Conservation (phyloP, 2,329 filamentous ascomycete species). For the Aschersonia sp. region DNA sequence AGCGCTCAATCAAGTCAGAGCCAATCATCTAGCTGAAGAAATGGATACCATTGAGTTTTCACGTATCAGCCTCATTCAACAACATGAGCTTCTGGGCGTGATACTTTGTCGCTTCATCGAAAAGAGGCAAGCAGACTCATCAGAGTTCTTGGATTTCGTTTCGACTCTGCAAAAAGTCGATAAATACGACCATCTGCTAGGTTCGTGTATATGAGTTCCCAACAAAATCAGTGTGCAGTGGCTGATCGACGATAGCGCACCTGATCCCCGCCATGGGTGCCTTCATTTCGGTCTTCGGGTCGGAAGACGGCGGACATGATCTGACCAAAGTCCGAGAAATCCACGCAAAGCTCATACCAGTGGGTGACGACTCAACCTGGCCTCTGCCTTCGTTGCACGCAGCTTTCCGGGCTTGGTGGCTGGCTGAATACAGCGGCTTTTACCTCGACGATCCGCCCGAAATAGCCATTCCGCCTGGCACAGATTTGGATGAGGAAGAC, state of each 20-base stretch:
- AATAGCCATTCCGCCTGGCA: constrained; percentile 38
- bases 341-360: constrained; percentile 52
- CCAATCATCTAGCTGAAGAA: constrained; percentile 40
- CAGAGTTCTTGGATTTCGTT: constrained; percentile 64
- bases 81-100: constrained; percentile 80
- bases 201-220: constrained; percentile 17
- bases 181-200: constrained; percentile 54
- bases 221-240: too few relatives aligned
- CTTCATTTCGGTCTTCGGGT: constrained; percentile 66
- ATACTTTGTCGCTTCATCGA: constrained; percentile 69
- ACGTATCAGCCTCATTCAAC: constrained; percentile 63
- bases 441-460: constrained; percentile 61
- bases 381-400: constrained; percentile 62
- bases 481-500: constrained; percentile 55
- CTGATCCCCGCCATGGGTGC: constrained; percentile 67
- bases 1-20: constrained; percentile 53
- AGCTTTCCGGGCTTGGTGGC: constrained; percentile 70
- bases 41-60: constrained; percentile 72
- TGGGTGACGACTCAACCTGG: constrained; percentile 57
- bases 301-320: constrained; percentile 54
- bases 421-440: constrained; percentile 84
- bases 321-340: constrained; percentile 57
- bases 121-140: constrained; percentile 51
- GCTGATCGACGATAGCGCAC: constrained; percentile 40
- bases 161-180: constrained; percentile 54